Conservation (phyloP, 495 filamentous ascomycete genomes). For the Opeltia flavorubescens region DNA sequence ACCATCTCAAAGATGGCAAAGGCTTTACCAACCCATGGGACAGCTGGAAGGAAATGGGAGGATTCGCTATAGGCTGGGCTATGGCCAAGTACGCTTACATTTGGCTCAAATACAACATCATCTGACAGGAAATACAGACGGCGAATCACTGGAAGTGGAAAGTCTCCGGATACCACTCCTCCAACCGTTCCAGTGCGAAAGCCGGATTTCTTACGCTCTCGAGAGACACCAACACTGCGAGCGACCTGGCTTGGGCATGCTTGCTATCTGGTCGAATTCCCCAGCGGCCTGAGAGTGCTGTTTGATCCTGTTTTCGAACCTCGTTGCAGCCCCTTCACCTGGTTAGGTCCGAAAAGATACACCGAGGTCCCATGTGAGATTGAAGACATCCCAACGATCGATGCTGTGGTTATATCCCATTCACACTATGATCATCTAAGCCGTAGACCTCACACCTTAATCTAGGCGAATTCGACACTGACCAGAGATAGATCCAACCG, state of each 20-base stretch:
- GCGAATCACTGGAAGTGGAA: conserved; percentile 40
- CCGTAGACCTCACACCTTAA: no score
- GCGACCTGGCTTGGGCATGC: conserved; percentile 97
- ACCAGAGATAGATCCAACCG: no score
- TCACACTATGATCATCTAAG: conserved; percentile 92
- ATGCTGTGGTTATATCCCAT: conserved; percentile 83
- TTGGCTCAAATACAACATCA: background rate
- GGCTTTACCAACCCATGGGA: conserved; percentile 48
- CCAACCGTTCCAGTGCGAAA: conserved; percentile 53
- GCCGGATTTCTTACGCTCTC: conserved; percentile 54
- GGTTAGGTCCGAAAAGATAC: conserved; percentile 65
- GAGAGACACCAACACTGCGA: conserved; percentile 47
- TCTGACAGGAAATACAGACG: conserved; percentile 28
- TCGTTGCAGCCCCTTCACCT: conserved; percentile 64
- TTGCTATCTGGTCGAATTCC: conserved; percentile 88
- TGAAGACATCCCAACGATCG: conserved; percentile 67
- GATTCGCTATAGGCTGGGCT: conserved; percentile 7
- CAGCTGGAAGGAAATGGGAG: conserved; percentile 12
- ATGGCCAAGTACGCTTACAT: conserved; percentile 7
- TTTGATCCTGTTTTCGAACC: conserved; percentile 94
- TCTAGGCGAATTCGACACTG: no score
- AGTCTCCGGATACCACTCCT: conserved; percentile 46
- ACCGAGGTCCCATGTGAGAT: conserved; percentile 67
- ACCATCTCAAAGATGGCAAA: conserved; percentile 43
- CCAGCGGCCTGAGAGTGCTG: conserved; percentile 70